Base-by-base conservation (phyloP, 1,284 basidiomycete genomes). In the Kalmanozyma brasiliensis region DNA sequence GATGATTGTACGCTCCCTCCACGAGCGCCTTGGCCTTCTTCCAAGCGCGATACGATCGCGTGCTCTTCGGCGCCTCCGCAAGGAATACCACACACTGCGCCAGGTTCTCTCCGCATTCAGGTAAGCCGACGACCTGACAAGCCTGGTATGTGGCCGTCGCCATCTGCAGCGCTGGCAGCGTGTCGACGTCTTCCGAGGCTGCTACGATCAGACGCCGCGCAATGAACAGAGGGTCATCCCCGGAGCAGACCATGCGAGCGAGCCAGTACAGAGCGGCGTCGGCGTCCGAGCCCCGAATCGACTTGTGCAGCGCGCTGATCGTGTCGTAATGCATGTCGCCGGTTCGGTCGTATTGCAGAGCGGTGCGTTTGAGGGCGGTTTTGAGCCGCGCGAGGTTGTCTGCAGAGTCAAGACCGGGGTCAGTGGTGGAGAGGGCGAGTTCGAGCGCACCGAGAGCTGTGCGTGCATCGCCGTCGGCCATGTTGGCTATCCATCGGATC, bases 181-280 rank as follows among this genome's bases (percentile, higher is more conserved):
- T 84, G 8, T 91, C 91, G 34, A 93, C 87, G 76, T 94, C 92
- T 80, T 94, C 92, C 49, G 90, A 91, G 2, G 92, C 91, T 53
- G 91, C 89, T 1, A 94, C 89, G 14, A 92, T 87, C 82, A 94
- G 87, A 29, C 92, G 85, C 23, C 93, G 85, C 1, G 89, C 91
- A 62, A 94, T 88, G 77, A 90, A 95, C 33, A 93, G 79, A 2
- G 93, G 90, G 82, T 95, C 93, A 81, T 95, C 92, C 11, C 92
- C 93, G n/a, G 88, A 71, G 10, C 65, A 68, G 8, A 81, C 74
- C 81, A 82, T 82, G 6, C 81, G 57, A 10, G 78, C 80, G 0
- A 83, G 56, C 92, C 92, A 95, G 83, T 94, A 95, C 84, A 95
- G 84, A 8, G 91, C 91, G 0, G 91, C 93, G 72, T 87, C 87